Percentiles rank a stretch among this genome's conserved stretches.
Evolutionary conservation across 345 rosid species (phyloP).

Genomic region (Euclidium syriacum): DNA sequence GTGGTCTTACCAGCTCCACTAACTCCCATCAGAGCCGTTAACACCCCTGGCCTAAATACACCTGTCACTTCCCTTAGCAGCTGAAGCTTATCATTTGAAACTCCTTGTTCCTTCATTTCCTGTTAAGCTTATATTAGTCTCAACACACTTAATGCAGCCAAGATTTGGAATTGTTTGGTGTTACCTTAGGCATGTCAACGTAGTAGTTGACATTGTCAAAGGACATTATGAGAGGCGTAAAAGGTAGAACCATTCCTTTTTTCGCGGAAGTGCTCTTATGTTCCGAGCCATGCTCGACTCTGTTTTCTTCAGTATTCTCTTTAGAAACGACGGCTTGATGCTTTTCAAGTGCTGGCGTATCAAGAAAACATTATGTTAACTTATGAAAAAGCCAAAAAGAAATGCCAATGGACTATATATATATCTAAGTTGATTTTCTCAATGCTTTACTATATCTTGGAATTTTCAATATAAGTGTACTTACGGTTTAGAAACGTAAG

Average conservation of each 20-base stretch:
- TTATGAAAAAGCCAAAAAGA: background rate
- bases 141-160: background rate
- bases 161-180: background rate
- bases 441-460: background rate
- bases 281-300: background rate
- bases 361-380: background rate
- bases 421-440: background rate
- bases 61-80: constrained; percentile 72
- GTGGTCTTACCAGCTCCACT: constrained; percentile 99
- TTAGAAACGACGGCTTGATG: constrained; percentile 56
- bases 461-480: constrained; percentile 16
- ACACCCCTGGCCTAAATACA: constrained; percentile 85
- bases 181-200: constrained; percentile 79
- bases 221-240: constrained; percentile 76
- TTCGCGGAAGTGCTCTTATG: constrained; percentile 35
- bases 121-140: constrained; percentile 26
- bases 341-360: constrained; percentile 55
- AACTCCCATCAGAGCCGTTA: constrained; percentile 94
- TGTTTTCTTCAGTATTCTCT: constrained; percentile 42
- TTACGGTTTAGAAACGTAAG: constrained; percentile 66
- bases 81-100: constrained; percentile 60
- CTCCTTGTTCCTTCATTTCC: constrained; percentile 92
- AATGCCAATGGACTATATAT: background rate
- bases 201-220: constrained; percentile 58
- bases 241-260: constrained; percentile 83